Base-by-base conservation (phyloP, 1,139 yeast genomes). In the Hansenula lynferdii region DNA sequence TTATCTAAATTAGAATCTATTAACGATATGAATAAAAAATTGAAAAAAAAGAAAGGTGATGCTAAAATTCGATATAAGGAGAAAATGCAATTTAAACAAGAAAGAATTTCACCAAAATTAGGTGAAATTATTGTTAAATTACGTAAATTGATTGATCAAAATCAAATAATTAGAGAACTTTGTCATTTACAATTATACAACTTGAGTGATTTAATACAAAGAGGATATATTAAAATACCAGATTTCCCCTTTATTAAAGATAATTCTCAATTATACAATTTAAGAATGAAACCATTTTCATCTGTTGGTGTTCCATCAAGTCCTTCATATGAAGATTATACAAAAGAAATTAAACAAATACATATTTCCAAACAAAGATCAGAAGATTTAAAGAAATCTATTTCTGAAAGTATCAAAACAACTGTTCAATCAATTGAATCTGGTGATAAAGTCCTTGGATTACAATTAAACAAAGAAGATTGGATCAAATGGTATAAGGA, bases 271-370 rank as follows among this genome's bases (percentile, higher is more conserved):
- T 60, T 81, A n/a, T 86, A 72, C 57, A 67, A 73, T 18, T 62
- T 89, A 33, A 72, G 96, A 47, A 75, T 89, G 74, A 89, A 87
- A 56, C 81, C 95, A 3, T 87, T 85, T 65, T 77, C 85, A 15
- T 75, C 90, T 0, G 83, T 90, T 15, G 96, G 95, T 0, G 80
- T 80, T 6, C 97, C 97, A 0, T 70, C 69, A 23, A 56, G 74
- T 37, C 85, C 92, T 4, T 57, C 65, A 0, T 81, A 62, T 51
- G 27, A 36, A 2, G 38, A 42, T 1, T 50, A 44, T 29, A 33
- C 31, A n/a, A 34, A 35, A 16, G 46, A 42, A 16, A 19, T 42
- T 3, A 19, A 16, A 9, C 29, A 31, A 5, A 28, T 14, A 8
- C 11, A n/a, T 3, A 22, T 19, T 4, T 20, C 35, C 3, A 33